Percentiles rank a stretch among this genome's conserved stretches.
phyloP scores from a whole-genome alignment of 257 asterid species.

The Hygrophila difformis region DNA sequence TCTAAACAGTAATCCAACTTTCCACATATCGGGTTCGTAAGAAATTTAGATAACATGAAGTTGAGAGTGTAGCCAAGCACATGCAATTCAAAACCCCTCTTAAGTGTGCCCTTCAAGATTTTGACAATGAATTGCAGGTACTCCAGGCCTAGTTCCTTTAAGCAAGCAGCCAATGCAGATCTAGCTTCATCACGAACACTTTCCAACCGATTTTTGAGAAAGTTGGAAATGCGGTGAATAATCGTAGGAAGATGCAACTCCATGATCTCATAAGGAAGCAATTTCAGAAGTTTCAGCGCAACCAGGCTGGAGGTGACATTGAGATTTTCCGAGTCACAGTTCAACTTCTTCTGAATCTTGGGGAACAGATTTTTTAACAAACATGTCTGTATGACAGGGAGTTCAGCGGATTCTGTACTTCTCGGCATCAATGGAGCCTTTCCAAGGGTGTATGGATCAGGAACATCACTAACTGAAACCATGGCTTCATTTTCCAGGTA shows the following conservation, averaged over 20 bases:
- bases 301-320: conserved; percentile 66
- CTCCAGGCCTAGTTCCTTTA: conserved; percentile 84
- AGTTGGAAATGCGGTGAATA: conserved; percentile 80
- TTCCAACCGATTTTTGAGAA: conserved; percentile 64
- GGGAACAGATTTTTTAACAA: conserved; percentile 59
- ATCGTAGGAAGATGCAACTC: conserved; percentile 76
- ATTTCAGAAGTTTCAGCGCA: conserved; percentile 77
- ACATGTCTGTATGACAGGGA: conserved; percentile 35
- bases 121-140: conserved; percentile 71
- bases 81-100: conserved; percentile 82
- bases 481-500: conserved; percentile 25
- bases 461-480: conserved; percentile 32
- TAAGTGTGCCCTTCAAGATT: conserved; percentile 60
- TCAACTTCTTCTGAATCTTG: conserved; percentile 64
- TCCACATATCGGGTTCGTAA: conserved; percentile 41
- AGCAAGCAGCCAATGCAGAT: conserved; percentile 76
- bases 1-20: conserved; percentile 73
- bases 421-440: conserved; percentile 21
- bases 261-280: conserved; percentile 80
- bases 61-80: conserved; percentile 82
- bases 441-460: conserved; percentile 26
- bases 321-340: conserved; percentile 54
- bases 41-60: conserved; percentile 67
- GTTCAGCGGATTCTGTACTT: conserved; percentile 18
- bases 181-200: conserved; percentile 94